Evolutionary conservation across 2,329 filamentous ascomycete genomes (phyloP).

Genomic region (Nakataea oryzae): DNA sequence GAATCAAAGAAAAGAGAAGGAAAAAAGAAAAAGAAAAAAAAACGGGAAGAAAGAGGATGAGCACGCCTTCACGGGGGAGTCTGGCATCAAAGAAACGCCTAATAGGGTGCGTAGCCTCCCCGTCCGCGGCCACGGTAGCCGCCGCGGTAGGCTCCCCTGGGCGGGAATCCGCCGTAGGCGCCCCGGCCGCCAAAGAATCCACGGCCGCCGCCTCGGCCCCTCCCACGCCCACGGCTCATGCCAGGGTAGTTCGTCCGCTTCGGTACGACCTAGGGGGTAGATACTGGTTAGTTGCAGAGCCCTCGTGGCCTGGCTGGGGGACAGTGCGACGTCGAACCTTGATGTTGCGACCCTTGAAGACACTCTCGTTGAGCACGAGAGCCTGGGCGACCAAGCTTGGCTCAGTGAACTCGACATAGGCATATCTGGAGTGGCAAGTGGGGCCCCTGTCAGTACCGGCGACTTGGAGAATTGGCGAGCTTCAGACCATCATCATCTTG

Average conservation of each 20-base stretch:
- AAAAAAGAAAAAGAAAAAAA: neutral
- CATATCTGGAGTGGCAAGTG: slow-evolving; percentile 56
- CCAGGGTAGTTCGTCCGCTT: slow-evolving; percentile 96
- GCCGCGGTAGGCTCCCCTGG: slow-evolving; percentile 43
- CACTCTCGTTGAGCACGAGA: slow-evolving; percentile 88
- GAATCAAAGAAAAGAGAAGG: neutral
- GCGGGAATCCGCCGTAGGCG: slow-evolving; percentile 40
- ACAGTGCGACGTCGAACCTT: slow-evolving; percentile 40
- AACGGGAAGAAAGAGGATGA: neutral
- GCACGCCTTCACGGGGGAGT: neutral
- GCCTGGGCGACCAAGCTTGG: slow-evolving; percentile 87
- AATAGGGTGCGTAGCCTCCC: slow-evolving; percentile 53
- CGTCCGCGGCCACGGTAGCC: slow-evolving; percentile 58
- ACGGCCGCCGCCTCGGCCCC: slow-evolving; percentile 39
- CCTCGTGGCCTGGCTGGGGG: neutral
- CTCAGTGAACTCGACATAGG: slow-evolving; percentile 97
- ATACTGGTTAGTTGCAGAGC: neutral
- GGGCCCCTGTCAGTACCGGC: neutral
- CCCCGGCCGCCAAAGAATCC: slow-evolving; percentile 19
- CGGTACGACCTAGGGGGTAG: slow-evolving; percentile 49
- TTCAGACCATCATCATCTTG: slow-evolving; percentile 1
- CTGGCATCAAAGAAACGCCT: slow-evolving; percentile 14
- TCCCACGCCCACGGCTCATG: slow-evolving; percentile 68
- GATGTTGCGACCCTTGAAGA: slow-evolving; percentile 88
- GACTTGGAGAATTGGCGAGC: neutral